Evolutionary conservation across 768 basidiomycete genomes (phyloP).

Genomic region (Coprinopsis sp.): DNA sequence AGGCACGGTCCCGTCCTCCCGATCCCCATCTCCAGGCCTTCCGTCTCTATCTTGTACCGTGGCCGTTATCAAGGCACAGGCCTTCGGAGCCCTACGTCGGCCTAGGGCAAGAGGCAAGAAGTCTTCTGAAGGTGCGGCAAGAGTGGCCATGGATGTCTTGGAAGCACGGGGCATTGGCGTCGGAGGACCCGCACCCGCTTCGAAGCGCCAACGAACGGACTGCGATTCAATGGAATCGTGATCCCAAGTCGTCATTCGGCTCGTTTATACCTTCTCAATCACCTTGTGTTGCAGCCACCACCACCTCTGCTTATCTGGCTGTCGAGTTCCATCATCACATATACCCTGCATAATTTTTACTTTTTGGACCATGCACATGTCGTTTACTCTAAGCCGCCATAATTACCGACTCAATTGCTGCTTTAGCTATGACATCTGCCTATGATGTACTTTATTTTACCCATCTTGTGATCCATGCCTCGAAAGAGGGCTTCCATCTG

Average conservation of each 20-base stretch:
- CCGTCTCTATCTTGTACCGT: constrained; percentile 69
- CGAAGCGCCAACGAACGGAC: constrained; percentile 31
- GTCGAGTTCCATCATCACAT: too few species aligned
- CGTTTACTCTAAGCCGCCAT: too few species aligned
- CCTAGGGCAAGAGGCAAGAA: constrained; percentile 72
- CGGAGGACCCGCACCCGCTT: constrained; percentile 25
- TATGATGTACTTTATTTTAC: too few species aligned
- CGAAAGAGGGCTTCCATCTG: too few species aligned
- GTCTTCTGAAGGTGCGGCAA: constrained; percentile 62
- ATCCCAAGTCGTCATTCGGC: not conserved
- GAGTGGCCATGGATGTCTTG: constrained; percentile 76
- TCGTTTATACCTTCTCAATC: not conserved
- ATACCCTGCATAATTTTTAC: too few species aligned
- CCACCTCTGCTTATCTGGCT: too few species aligned
- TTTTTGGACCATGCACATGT: too few species aligned
- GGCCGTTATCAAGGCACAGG: constrained; percentile 87
- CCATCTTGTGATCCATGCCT: too few species aligned
- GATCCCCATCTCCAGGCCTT: constrained; percentile 42
- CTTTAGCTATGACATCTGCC: too few species aligned
- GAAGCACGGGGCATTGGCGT: constrained; percentile 73
- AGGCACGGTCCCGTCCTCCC: constrained; percentile 39
- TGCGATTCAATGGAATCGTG: constrained; percentile 5
- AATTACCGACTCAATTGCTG: too few species aligned
- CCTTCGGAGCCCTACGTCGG: constrained; percentile 79
- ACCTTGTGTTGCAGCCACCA: constrained; percentile 3